Evolutionary conservation across 805 yeast species (phyloP).

Genomic region (Saturnispora serradocipensis): DNA sequence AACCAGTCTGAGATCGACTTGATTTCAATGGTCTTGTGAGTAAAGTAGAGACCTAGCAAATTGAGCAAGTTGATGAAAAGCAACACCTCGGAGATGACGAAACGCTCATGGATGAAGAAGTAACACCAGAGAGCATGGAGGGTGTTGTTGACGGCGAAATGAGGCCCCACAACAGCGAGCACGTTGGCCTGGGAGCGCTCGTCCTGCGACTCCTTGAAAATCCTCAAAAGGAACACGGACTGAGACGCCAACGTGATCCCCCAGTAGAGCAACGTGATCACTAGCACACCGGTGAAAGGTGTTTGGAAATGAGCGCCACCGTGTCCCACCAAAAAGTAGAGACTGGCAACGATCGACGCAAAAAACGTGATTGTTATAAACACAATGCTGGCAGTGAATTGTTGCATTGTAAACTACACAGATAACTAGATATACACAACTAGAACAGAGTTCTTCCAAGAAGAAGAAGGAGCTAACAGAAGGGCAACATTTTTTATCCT

Average conservation of each 20-base stretch:
- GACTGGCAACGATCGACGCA: constrained; percentile 43
- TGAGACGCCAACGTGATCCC: constrained; percentile 43
- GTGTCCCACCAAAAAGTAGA: constrained; percentile 44
- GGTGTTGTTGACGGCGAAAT: constrained; percentile 54
- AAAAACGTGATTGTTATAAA: constrained; percentile 44
- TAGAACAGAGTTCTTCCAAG: neutral
- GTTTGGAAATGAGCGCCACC: constrained; percentile 41
- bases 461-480: neutral
- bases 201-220: constrained; percentile 25
- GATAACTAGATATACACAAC: constrained; percentile 2
- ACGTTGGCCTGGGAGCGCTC: constrained; percentile 24
- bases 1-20: constrained; percentile 44
- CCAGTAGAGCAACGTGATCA: constrained; percentile 52
- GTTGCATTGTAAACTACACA: constrained; percentile 7
- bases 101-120: constrained; percentile 51
- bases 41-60: constrained; percentile 43
- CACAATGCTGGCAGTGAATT: constrained; percentile 23
- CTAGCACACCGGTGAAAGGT: constrained; percentile 56
- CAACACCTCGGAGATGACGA: constrained; percentile 48
- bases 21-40: constrained; percentile 51
- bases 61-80: constrained; percentile 52
- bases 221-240: constrained; percentile 37
- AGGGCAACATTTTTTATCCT: neutral
- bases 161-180: constrained; percentile 42
- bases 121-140: constrained; percentile 55